Base-by-base conservation (phyloP, 2,329 filamentous ascomycete genomes). In the Claviceps pazoutovae region DNA sequence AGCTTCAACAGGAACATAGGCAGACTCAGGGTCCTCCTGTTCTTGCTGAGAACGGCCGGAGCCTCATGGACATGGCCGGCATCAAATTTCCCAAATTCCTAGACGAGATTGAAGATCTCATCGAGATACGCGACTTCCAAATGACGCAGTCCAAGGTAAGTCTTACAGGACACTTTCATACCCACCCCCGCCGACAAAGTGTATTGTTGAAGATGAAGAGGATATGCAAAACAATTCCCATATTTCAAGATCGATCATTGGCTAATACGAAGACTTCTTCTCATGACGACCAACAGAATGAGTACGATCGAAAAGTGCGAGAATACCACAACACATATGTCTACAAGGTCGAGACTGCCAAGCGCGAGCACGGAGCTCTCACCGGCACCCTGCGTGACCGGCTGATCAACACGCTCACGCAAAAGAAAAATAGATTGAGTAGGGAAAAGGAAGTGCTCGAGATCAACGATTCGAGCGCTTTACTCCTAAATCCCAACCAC, bases 81-180 rank as follows among this genome's bases (percentile, higher is more conserved):
- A 87, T 83, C 61, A 81, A 85, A 62, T 96, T 95, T 66, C 78
- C 84, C 54, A 82, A 88, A 58, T 97, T 94, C 71, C 81, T 93
- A 19, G 80, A 88, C 58, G 82, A 91, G 55, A 79, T 96, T 51
- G 94, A 96, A 64, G 84, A 94, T 66, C 78, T 88, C 7, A 82
- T 95, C 58, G 90, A 97, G 67, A 80, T 88, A 61, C 80, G 88
- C 59, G 93, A 98, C 71, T 83, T 86, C 56, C 82, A 90, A 60
- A 71, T 97, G 62, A 83, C 86, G 6, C 79, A 84, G 62, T 79
- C 95, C 58, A 84, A 86, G 76, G 93, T 95, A 74, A 62, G 80
- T 66, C 17, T 19, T 14, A 43, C 16, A 23, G 19, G n/a, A 44
- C 7, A 43, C 6, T 34, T 34, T 34, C 11, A 34, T 4, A 34